Base-by-base conservation (phyloP, 257 asterid species). In the Verbena officinalis region DNA sequence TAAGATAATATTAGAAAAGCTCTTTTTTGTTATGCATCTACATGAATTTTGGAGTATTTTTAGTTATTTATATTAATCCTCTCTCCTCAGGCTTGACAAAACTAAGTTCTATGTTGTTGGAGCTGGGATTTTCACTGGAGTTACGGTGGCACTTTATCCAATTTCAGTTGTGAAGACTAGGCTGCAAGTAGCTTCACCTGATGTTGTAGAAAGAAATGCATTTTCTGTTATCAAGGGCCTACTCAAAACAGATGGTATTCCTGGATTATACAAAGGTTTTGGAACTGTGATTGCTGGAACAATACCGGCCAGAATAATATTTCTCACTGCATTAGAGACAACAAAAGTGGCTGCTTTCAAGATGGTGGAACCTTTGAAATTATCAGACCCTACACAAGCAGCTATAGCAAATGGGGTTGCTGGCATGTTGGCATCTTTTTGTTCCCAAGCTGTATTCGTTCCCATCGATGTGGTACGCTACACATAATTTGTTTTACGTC, bases 101-200 rank as follows among this genome's bases (percentile, higher is more conserved):
- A 72, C 78, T 9, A 89, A 83, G 82, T 89, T 82, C 72, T 89
- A 84, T 64, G 78, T 86, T 19, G 78, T 80, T 52, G 96, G 96
- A 67, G 93, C 96, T 72, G 96, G 93, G 63, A 86, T 89, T 33
- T 89, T 89, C 72, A 78, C 90, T 36, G 95, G 95, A 45, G 34
- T 89, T 38, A 86, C 95, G 0, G 83, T 86, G 65, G 95, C 87
- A 61, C 90, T 89, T n/a, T 89, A 89, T 77, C 96, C 96, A 40
- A 84, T 89, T 59, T 89, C 96, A 11, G 93, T 89, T 53, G 88
- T 89, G 60, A 89, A 86, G 83, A 86, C 96, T 14, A 77, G 96
- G 79, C 39, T 86, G 80, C 96, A 89, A 76, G 95, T 89, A 43
- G 80, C 88, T 45, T 69, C 90, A 24, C 78, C 48, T 48, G 81